A percentile compares a stretch with the other conserved stretches of the same genome.
These are phyloP conservation scores for Scheffersomyces segobiensis DNA, from an alignment of 1,139 yeast species.

Conservation along the genomic window DNA sequence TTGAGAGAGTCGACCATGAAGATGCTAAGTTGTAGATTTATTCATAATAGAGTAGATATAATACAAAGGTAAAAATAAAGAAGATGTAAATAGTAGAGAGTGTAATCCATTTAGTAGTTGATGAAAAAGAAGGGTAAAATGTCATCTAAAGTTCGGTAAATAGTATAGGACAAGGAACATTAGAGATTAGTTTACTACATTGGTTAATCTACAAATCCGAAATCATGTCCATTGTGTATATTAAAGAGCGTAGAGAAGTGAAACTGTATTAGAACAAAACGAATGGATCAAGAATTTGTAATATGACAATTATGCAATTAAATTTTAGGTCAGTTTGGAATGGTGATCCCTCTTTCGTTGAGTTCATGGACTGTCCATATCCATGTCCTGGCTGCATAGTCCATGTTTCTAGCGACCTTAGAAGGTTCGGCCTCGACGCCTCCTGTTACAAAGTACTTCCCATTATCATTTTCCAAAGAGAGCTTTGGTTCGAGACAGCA, in stretches of 20 bases:
- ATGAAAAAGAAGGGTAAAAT: too few relatives aligned
- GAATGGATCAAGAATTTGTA: background rate
- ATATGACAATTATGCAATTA: background rate
- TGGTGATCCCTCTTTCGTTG: conserved; percentile 44
- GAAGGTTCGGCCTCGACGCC: conserved; percentile 61
- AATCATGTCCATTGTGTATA: background rate
- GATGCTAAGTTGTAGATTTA: conserved; percentile 22
- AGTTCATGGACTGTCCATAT: conserved; percentile 76
- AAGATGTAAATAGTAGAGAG: conserved; percentile 2
- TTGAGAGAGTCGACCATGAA: conserved; percentile 45
- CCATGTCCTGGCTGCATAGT: conserved; percentile 73
- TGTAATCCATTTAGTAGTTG: too few relatives aligned
- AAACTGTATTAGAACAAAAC: background rate
- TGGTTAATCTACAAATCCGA: background rate
- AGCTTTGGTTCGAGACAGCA: conserved; percentile 62
- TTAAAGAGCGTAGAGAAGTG: conserved; percentile 2
- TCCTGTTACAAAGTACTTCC: conserved; percentile 64
- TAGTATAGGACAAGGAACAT: background rate
- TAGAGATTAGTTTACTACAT: background rate
- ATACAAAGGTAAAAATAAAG: background rate
- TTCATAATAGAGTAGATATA: background rate
- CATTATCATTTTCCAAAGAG: conserved; percentile 57
- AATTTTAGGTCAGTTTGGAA: conserved; percentile 9
- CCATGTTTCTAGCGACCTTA: conserved; percentile 56
- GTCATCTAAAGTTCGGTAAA: too few relatives aligned